Evolutionary conservation across 2,329 filamentous ascomycete genomes (phyloP), one percentile per base, ranked within the genome.

Genomic region (Helotiales sp.): DNA sequence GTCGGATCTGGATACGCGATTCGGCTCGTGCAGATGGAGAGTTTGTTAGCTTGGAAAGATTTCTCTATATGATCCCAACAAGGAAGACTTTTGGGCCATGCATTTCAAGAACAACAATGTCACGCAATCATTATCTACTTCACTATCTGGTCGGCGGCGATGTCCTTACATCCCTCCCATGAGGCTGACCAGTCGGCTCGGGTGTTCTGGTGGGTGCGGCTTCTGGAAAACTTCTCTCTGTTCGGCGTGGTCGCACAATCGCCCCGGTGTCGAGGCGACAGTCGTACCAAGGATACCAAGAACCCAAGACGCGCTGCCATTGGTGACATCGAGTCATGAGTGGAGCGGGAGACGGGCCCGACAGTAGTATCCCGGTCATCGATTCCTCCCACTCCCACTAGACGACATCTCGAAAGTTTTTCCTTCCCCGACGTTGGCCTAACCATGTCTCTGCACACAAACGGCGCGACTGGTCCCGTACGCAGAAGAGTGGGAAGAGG

Each of bases 361-460:
- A 8, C n/a, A 42, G 8, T n/a, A 42, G n/a, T 6, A 42, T 19
- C 38, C 38, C 38, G n/a, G 7, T 4, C 44, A 19, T 13, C 22
- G 7, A 29, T 3, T 24, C 22, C 12, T 29, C 17, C 46, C 15
- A 17, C 7, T 33, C 5, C 30, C 53, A 30, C 57, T 60, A 60
- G 46, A 54, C 50, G 27, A 49, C 54, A 51, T 50, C 54, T 49
- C 34, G 54, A 54, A 57, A 60, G 57, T 54, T 31, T 34, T 57
- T 60, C 54, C 58, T 50, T 53, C 48, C 24, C 27, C n/a, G 30
- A 3, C 15, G 8, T 13, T 6, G 8, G 19, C 4, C 15, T 5
- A 36, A 15, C 6, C 33, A 5, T 7, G 15, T n/a, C 34, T 2
- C n/a, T 17, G 13, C 3, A 38, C n/a, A 13, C 34, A 13, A 3